Evolutionary conservation across 305 asterid species (phyloP).

Genomic region (Fraxinus albicans): DNA sequence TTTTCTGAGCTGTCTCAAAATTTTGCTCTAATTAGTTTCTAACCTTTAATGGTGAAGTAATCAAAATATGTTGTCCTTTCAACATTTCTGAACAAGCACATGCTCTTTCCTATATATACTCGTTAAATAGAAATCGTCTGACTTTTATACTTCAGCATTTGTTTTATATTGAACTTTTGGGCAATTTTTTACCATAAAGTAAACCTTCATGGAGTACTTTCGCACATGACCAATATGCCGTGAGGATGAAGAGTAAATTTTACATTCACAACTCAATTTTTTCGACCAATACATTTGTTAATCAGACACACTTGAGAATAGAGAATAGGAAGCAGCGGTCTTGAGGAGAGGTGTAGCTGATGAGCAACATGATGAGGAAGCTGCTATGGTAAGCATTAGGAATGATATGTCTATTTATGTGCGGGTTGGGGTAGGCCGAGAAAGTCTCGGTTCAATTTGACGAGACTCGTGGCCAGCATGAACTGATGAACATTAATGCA

Average conservation of each 20-base stretch:
- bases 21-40: background rate
- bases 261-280: background rate
- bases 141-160: background rate
- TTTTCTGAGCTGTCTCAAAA: background rate
- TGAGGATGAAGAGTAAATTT: background rate
- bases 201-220: background rate
- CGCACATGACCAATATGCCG: background rate
- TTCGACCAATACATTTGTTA: background rate
- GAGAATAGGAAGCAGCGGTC: background rate
- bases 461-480: background rate
- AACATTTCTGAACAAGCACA: background rate
- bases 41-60: background rate
- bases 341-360: background rate
- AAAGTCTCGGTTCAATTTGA: background rate
- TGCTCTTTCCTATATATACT: background rate
- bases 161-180: background rate
- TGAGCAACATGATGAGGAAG: background rate
- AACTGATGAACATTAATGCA: background rate
- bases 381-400: background rate
- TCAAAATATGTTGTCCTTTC: background rate
- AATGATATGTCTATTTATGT: background rate
- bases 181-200: background rate
- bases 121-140: background rate
- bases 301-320: background rate
- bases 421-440: background rate